phyloP scores from a whole-genome alignment of 345 rosid genomes.

The Populus simonii region DNA sequence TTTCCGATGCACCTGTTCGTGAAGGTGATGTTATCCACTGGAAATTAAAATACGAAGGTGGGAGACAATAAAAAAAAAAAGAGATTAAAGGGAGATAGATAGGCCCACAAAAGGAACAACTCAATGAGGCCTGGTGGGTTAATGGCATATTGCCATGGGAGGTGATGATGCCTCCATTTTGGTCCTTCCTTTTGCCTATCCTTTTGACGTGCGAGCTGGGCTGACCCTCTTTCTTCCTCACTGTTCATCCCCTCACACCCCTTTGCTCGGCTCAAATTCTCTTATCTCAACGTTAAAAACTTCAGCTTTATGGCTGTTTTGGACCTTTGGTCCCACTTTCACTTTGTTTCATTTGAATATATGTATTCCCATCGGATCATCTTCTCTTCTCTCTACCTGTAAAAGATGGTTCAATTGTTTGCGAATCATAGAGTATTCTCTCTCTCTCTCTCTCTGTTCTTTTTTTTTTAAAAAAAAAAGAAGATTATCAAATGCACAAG shows the following conservation, averaged over 20 bases:
- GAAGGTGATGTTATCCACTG: conserved; percentile 9
- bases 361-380: not conserved
- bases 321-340: conserved; percentile 10
- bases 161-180: conserved; percentile 50
- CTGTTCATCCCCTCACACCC: conserved; percentile 6
- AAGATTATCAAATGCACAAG: no score
- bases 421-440: not conserved
- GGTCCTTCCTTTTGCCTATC: conserved; percentile 14
- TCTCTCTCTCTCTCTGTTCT: not conserved
- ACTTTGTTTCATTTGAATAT: not conserved
- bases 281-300: conserved; percentile 3
- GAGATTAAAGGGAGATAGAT: not conserved
- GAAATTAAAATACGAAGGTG: conserved; percentile 4
- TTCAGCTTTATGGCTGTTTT: conserved; percentile 29
- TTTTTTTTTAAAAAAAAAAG: no score
- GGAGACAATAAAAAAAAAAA: conserved; percentile 16
- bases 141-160: conserved; percentile 29
- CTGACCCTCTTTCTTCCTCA: not conserved
- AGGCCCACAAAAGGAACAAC: conserved; percentile 63
- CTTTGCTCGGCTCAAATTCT: not conserved
- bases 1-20: conserved; percentile 9
- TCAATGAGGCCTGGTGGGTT: conserved; percentile 52
- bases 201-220: conserved; percentile 9
- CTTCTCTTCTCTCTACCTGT: not conserved
- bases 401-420: not conserved